Percentiles rank a stretch among this genome's conserved stretches.
Evolutionary conservation across 2,329 filamentous ascomycete genomes (phyloP).

Genomic region (Elsinoe australis): DNA sequence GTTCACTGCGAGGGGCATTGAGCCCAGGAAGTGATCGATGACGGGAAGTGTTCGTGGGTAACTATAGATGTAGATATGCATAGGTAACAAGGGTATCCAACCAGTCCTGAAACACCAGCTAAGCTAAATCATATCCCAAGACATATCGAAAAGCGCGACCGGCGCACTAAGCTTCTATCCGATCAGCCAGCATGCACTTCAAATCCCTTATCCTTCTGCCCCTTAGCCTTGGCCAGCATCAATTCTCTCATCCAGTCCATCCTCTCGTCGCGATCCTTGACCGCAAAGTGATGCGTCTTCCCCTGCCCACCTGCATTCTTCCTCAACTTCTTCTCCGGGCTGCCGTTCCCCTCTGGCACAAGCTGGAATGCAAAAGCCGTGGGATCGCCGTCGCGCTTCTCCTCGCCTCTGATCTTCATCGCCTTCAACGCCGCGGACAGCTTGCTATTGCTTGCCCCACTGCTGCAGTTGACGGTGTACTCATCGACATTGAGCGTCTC

Average conservation of each 20-base stretch:
- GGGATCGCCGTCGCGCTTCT: conserved; percentile 41
- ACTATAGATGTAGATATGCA: background rate
- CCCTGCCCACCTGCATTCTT: conserved; percentile 44
- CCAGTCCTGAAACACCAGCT: background rate
- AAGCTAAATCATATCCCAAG: too few species aligned
- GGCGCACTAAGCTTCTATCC: background rate
- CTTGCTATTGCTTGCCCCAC: conserved; percentile 66
- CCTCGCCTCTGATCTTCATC: conserved; percentile 50
- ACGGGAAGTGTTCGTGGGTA: background rate
- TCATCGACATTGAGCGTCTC: conserved; percentile 83
- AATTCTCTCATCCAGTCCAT: conserved; percentile 97
- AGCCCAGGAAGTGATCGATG: conserved; percentile 18
- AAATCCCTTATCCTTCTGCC: conserved; percentile 75
- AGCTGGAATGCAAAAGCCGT: conserved; percentile 76
- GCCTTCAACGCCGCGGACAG: conserved; percentile 81
- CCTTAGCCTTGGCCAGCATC: conserved; percentile 81
- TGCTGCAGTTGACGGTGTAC: conserved; percentile 79
- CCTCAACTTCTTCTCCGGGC: conserved; percentile 42
- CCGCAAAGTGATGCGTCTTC: conserved; percentile 92
- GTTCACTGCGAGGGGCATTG: conserved; percentile 39
- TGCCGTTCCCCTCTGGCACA: conserved; percentile 47
- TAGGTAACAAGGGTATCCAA: conserved; percentile 3
- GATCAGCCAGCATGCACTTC: conserved; percentile 53
- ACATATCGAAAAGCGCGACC: conserved; percentile 13
- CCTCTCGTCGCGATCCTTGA: conserved; percentile 75